Base-by-base conservation (phyloP, 768 basidiomycete genomes). In the Pholiota conissans region DNA sequence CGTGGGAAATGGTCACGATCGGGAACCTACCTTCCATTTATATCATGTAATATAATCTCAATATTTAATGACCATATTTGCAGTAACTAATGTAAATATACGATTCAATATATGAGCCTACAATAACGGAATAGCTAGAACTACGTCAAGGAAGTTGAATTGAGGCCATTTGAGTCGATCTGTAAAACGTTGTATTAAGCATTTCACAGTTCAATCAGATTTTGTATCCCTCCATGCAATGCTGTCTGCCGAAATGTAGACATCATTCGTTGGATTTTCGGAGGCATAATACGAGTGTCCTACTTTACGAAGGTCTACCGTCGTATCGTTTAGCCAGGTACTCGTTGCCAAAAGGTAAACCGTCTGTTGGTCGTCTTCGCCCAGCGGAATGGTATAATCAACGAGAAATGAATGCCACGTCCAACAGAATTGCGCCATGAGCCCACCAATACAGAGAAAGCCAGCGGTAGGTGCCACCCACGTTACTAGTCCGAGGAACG, bases 291-390 rank as follows among this genome's bases (percentile, higher is more conserved):
- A 66, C 0, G 56, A 51, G n/a, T 59, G 62, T 5, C 60, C 61
- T 26, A 63, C 40, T 49, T 62, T 64, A 13, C 61, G 57, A 28
- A 68, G 63, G 24, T 58, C 56, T 3, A 60, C 34, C 10, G 59
- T 45, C 1, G 56, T 26, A 42, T 65, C 67, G n/a, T 60, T 61
- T 20, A 69, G 37, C 71, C 72, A 71, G 35, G 58, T 63, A 6
- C 61, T 65, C 18, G 65, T 70, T 11, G 68, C 65, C 49, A 72
- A 52, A 16, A 76, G 60, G 56, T 75, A 77, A 11, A 79, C 59
- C 30, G 70, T 69, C 61, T 79, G 78, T 48, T 62, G 65, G 54
- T 77, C 76, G 55, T 79, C 74, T 39, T 73, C 64, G 10, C 78
- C 78, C n/a, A 79, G 62, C 22, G 75, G 71, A 16, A 73, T 61